Percentiles rank a stretch among this genome's conserved stretches.
Conservation (phyloP, 2,329 filamentous ascomycete genomes). For the Epichloe glyceriae region DNA sequence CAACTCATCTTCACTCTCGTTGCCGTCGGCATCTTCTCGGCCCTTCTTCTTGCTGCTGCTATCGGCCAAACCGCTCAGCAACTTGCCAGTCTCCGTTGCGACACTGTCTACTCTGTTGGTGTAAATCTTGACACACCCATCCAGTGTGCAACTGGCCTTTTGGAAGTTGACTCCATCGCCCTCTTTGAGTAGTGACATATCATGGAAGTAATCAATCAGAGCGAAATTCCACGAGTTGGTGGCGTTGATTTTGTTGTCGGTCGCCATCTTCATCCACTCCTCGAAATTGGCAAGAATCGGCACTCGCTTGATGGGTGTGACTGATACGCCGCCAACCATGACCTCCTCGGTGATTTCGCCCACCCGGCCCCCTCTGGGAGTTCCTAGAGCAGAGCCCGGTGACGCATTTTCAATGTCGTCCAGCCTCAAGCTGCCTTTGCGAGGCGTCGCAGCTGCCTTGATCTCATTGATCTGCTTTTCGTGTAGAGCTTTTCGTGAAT, state of each 20-base stretch:
- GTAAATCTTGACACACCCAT: slow-evolving; percentile 98
- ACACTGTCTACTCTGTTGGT: slow-evolving; percentile 97
- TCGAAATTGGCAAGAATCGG: slow-evolving; percentile 96
- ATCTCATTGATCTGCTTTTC: slow-evolving; percentile 88
- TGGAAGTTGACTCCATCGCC: slow-evolving; percentile 97
- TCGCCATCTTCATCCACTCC: slow-evolving; percentile 99
- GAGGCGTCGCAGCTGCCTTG: slow-evolving; percentile 55
- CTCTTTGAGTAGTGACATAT: slow-evolving; percentile 94
- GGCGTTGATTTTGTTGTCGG: slow-evolving; percentile 98
- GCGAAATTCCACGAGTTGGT: slow-evolving; percentile 99
- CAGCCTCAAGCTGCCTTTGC: slow-evolving; percentile 48
- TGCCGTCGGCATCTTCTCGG: slow-evolving; percentile 52
- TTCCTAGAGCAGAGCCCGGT: slow-evolving; percentile 41
- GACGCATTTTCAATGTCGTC: slow-evolving; percentile 45
- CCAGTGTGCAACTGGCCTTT: slow-evolving; percentile 91
- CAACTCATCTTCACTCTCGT: slow-evolving; percentile 51
- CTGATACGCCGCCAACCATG: slow-evolving; percentile 58
- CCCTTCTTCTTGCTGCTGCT: slow-evolving; percentile 62
- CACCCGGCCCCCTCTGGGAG: slow-evolving; percentile 29
- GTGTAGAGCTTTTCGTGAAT: slow-evolving; percentile 77
- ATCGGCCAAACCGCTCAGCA: slow-evolving; percentile 86
- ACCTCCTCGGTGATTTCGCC: slow-evolving; percentile 41
- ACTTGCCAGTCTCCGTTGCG: slow-evolving; percentile 89
- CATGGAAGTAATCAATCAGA: slow-evolving; percentile 98
- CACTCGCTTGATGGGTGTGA: slow-evolving; percentile 92